Evolutionary conservation across 345 rosid genomes (phyloP), one percentile per base, ranked within the genome.

Genomic region (Passiflora organensis): DNA sequence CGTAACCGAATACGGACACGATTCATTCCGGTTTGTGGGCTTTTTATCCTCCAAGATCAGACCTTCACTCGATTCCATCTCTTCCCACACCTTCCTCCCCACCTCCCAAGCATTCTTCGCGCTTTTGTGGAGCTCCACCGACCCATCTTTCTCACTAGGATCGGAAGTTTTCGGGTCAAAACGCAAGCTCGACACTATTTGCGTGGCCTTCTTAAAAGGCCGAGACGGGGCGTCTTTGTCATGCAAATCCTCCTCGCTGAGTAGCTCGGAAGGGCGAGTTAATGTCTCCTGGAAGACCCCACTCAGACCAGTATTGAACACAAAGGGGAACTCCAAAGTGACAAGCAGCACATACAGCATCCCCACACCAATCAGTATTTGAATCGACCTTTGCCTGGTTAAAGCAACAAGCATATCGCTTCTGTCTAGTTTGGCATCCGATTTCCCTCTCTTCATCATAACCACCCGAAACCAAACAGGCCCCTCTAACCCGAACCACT

Each of bases 321-420:
- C 85, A 48, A 82, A 75, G 5, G 99, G 99, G 66, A 93, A 78
- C 66, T 89, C 95, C 4, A 89, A 57, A 16, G 91, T 75, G 47
- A 86, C 89, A 42, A 86, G 47, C 9, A 86, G 43, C 1, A 86
- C 37, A 32, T 89, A 93, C 38, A 86, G 60, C 41, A 80, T 25
- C 16, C 83, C 91, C 0, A 83, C 53, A 23, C 63, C 73, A 52
- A 86, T 70, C 48, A 86, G 60, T 55, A 84, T 74, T 55, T 85
- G 96, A 67, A 84, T 23, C 62, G 94, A 80, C 78, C 83, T 77
- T 58, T 82, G 86, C 67, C 79, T 74, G 63, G 78, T 73, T 19
- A 86, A 62, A 15, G 84, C 73, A 0, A 75, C 56, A 47, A 76
- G 65, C 8, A 39, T 59, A 53, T 75, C 87, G 51, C 78, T 50